Conservation (phyloP, 2,329 filamentous ascomycete species). For the Cordyceps pruinosa region DNA sequence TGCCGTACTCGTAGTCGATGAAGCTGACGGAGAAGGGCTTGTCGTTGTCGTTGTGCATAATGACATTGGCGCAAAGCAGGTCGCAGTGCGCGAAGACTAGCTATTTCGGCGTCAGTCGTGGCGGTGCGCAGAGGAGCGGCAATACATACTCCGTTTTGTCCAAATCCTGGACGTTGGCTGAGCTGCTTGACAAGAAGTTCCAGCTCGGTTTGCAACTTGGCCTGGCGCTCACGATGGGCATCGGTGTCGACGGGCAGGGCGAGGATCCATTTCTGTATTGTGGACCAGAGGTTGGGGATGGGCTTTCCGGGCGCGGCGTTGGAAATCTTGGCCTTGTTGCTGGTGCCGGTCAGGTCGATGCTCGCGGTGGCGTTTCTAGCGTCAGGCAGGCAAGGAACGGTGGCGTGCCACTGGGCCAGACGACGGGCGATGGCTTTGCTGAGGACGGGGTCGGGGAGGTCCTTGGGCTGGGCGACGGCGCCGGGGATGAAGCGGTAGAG, state of each 20-base stretch:
- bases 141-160: conserved; percentile 61
- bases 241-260: conserved; percentile 71
- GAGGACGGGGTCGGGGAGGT: conserved; percentile 68
- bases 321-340: conserved; percentile 37
- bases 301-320: conserved; percentile 58
- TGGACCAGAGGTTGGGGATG: conserved; percentile 86
- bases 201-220: conserved; percentile 66
- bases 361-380: conserved; percentile 21
- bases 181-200: conserved; percentile 62
- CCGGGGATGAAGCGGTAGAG: conserved; percentile 88
- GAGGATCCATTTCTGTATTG: conserved; percentile 91
- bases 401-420: conserved; percentile 89
- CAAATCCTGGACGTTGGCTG: conserved; percentile 70
- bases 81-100: conserved; percentile 95
- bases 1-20: conserved; percentile 98
- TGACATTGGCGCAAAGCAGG: conserved; percentile 92
- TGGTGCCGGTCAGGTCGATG: conserved; percentile 20
- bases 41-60: conserved; percentile 53
- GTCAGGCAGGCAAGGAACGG: conserved; percentile 49
- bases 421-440: conserved; percentile 78
- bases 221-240: conserved; percentile 59
- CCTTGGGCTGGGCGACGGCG: conserved; percentile 68
- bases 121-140: neutral
- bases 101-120: conserved; percentile 30
- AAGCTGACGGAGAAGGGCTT: conserved; percentile 55